Base-by-base conservation (phyloP, 2,329 filamentous ascomycete genomes). In the Beauveria scarabaeidicola region DNA sequence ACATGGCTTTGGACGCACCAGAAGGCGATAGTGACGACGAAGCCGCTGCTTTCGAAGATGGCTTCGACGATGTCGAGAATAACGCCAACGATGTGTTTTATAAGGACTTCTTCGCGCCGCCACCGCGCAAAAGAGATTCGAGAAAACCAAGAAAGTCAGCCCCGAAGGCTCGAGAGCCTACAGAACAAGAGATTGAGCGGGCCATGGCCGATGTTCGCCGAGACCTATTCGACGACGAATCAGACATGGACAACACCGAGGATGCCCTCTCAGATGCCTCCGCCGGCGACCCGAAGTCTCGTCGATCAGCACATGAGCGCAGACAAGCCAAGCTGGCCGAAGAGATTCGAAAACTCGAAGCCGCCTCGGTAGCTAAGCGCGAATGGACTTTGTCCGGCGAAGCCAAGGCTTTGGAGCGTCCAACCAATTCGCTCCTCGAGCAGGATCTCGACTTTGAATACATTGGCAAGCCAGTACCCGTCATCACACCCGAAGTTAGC, bases 401-500 rank as follows among this genome's bases (percentile, higher is more conserved):
- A 78, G 92, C 92, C 5, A 82, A 85, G 52, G 93, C 90, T 1
- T 80, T 80, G 1, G 90, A 94, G 65, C 84, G 94, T 40, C 94
- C 94, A 0, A 71, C 91, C 58, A 97, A 99, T 76, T 97, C 93
- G 0, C 81, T 99, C 2, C 83, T 99, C 1, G 92, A 97, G 70
- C 86, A 97, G 75, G 91, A 97, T 67, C 82, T 99, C 27, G 93
- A 97, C 65, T 99, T 97, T 69, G 94, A 99, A 75, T 86, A 95
- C 67, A 85, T 90, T 23, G 94, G 94, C 69, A 99, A 97, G 72
- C 93, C 94, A 0, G 88, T 97, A 0, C 91, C 93, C 1, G 89
- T 97, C 62, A 91, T 97, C 70, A 97, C 94, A 0, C 87, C 90
- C 46, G 92, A 97, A 72, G 81, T 95, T 44, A 95, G 86, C 58